Evolutionary conservation across 805 yeast species (phyloP).

Genomic region (Ogataea corticis): DNA sequence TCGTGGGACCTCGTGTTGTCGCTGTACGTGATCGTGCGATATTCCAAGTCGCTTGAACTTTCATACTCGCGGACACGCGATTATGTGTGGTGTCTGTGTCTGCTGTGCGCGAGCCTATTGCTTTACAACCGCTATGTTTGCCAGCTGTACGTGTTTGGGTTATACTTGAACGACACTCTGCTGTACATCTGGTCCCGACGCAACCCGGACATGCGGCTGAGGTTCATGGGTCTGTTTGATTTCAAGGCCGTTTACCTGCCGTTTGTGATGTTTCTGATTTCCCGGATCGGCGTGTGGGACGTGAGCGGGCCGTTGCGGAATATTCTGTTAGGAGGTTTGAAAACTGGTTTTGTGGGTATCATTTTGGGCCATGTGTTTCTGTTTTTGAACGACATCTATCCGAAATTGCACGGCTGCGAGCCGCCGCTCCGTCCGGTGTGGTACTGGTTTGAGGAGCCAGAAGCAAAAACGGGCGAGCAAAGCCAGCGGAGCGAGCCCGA

Average conservation of each 20-base stretch:
- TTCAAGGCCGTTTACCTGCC: constrained; percentile 47
- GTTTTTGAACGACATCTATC: constrained; percentile 42
- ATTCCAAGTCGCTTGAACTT: constrained; percentile 42
- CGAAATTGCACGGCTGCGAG: constrained; percentile 36
- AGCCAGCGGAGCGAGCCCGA: too few relatives aligned
- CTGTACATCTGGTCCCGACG: constrained; percentile 50
- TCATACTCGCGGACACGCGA: constrained; percentile 34
- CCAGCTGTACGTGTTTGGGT: constrained; percentile 38
- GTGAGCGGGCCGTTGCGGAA: not conserved
- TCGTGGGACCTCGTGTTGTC: constrained; percentile 37
- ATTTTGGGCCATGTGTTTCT: constrained; percentile 44
- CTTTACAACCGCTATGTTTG: constrained; percentile 31
- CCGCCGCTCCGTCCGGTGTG: constrained; percentile 44
- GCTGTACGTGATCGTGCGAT: constrained; percentile 38
- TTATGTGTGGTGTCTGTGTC: constrained; percentile 40
- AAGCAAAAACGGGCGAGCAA: not conserved
- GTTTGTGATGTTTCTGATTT: constrained; percentile 34
- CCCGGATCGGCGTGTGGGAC: constrained; percentile 18
- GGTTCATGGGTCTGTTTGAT: constrained; percentile 42
- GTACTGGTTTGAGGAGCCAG: constrained; percentile 27
- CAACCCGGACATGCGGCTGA: constrained; percentile 41
- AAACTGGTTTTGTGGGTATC: constrained; percentile 31
- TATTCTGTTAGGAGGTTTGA: not conserved
- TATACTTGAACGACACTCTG: constrained; percentile 38
- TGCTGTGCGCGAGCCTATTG: constrained; percentile 33